Evolutionary conservation across 2,329 filamentous ascomycete species (phyloP), one percentile per base, ranked within the genome.

Genomic region (Cordyceps pruinosa): DNA sequence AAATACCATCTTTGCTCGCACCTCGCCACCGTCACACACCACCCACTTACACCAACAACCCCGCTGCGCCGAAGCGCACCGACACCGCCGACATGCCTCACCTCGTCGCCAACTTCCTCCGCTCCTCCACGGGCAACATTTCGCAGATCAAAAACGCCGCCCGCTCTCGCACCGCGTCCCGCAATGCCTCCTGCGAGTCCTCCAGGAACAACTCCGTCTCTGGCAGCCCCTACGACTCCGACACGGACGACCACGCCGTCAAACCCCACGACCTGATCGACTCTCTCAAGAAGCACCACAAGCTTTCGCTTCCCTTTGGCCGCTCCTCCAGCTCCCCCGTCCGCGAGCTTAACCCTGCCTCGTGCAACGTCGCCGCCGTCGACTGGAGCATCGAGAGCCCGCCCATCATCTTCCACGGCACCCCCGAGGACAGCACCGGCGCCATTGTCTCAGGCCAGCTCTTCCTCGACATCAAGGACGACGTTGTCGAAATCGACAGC

Each of bases 371-470:
- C 58, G 75, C 77, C 10, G 65, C 72, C 1, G 66, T 84, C 19
- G 72, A 77, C 59, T 83, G 79, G 76, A 77, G 74, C 64, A 87
- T 97, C 61, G 92, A 97, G 76, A 95, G 89, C 13, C 90, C 91
- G 1, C 92, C 92, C 3, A 79, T 93, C 19, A 83, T 97, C 46
- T 87, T 96, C 73, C 89, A 94, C 66, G 91, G 91, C 61, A 77
- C 81, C 25, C 79, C 89, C 1, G 80, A 85, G 60, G 80, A 82
- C 63, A 96, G 91, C 64, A 88, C 87, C 3, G 93, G 93, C 57
- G 90, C 91, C 7, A 77, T 97, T 59, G 82, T 97, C 51, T 95
- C 90, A 1, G 91, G 91, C 30, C 88, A 90, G 69, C 76, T 97
- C 64, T 84, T 86, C 64, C 73, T 97, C 56, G 77, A 84, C 39